These are phyloP conservation scores for Francoa sonchifolia DNA, from an alignment of 441 rosid species.

Conservation along the genomic window DNA sequence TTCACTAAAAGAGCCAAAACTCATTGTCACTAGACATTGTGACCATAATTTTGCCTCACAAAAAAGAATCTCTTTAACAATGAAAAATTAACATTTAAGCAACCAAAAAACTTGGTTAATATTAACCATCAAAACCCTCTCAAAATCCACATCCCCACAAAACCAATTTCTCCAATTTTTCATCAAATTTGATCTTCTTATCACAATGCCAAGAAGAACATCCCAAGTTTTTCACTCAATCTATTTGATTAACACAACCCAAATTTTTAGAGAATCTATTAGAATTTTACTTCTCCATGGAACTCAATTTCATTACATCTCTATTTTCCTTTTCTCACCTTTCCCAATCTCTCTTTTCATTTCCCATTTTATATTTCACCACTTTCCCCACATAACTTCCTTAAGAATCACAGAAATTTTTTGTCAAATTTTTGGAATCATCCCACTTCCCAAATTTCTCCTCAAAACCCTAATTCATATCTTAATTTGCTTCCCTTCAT, in stretches of 20 bases:
- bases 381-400: constrained; percentile 13
- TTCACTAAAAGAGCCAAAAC: constrained; percentile 1
- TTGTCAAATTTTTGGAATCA: neutral
- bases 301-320: constrained; percentile 20
- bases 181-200: constrained; percentile 1
- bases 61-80: constrained; percentile 3
- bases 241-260: constrained; percentile 11
- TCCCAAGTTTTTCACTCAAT: constrained; percentile 10
- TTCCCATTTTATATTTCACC: constrained; percentile 16
- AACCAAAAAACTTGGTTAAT: constrained; percentile 1
- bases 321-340: constrained; percentile 20
- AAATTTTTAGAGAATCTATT: constrained; percentile 23
- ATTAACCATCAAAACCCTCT: neutral
- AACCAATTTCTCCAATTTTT: neutral
- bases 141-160: neutral
- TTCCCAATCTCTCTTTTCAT: constrained; percentile 19
- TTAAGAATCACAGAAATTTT: constrained; percentile 8
- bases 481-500: constrained; percentile 19
- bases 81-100: constrained; percentile 11
- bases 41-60: neutral
- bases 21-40: neutral
- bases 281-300: constrained; percentile 19
- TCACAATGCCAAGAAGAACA: constrained; percentile 12
- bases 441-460: constrained; percentile 7
- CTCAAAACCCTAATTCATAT: constrained; percentile 12